Evolutionary conservation across 2,329 filamentous ascomycete species (phyloP).

Genomic region (Bisporella sp.): DNA sequence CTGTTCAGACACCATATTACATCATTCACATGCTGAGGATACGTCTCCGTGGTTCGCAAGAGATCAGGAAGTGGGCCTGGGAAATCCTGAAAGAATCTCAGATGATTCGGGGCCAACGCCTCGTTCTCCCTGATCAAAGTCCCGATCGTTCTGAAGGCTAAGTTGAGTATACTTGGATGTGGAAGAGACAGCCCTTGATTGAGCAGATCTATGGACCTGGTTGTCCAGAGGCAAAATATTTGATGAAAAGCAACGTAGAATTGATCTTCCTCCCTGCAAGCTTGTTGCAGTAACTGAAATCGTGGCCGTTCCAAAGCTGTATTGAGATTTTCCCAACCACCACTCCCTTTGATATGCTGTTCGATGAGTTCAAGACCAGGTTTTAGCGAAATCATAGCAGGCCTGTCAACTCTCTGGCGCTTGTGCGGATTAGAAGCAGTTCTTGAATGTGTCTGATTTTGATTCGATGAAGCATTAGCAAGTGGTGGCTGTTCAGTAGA

Average conservation of each 20-base stretch:
- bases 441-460: slow-evolving; percentile 1
- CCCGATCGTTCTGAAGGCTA: slow-evolving; percentile 31
- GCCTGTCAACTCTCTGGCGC: slow-evolving; percentile 10
- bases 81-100: slow-evolving; percentile 41
- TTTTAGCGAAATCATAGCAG: slow-evolving; percentile 16
- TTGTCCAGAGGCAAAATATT: slow-evolving; percentile 49
- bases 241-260: slow-evolving; percentile 63
- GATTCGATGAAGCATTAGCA: neutral
- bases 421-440: slow-evolving; percentile 8
- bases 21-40: slow-evolving; percentile 22
- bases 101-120: slow-evolving; percentile 30
- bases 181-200: slow-evolving; percentile 24
- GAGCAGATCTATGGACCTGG: slow-evolving; percentile 15
- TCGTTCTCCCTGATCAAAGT: slow-evolving; percentile 40
- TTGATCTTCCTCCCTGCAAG: slow-evolving; percentile 47
- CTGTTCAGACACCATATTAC: slow-evolving; percentile 39
- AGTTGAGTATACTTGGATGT: slow-evolving; percentile 12
- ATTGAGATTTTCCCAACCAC: slow-evolving; percentile 20
- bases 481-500: slow-evolving; percentile 1
- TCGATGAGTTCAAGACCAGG: slow-evolving; percentile 18
- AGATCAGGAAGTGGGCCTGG: slow-evolving; percentile 31
- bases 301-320: slow-evolving; percentile 38
- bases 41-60: slow-evolving; percentile 26
- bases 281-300: slow-evolving; percentile 47
- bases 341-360: slow-evolving; percentile 16